Percentiles rank a stretch among this genome's conserved stretches.
Conservation (phyloP, 768 basidiomycete genomes). For the Leccinellum rugosiceps region DNA sequence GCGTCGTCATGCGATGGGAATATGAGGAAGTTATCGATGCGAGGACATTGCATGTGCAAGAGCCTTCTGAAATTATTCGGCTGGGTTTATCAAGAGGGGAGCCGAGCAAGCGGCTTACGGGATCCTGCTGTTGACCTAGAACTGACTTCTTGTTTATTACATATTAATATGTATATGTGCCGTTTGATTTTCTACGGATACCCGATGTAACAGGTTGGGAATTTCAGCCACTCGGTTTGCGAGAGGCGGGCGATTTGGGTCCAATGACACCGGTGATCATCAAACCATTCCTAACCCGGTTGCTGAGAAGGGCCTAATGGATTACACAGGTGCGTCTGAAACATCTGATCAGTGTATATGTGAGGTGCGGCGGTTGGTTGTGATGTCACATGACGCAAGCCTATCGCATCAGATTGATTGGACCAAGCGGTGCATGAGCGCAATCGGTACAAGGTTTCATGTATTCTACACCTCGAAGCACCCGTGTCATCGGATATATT, state of each 20-base stretch:
- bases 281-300: too few species aligned
- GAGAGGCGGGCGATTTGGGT: too few species aligned
- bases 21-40: conserved; percentile 59
- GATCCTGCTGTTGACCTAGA: conserved; percentile 19
- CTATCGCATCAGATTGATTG: background rate
- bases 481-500: background rate
- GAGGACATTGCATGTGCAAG: conserved; percentile 39
- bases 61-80: conserved; percentile 37
- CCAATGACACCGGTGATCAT: too few species aligned
- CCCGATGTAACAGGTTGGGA: too few species aligned
- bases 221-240: too few species aligned
- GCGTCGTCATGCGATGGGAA: conserved; percentile 64
- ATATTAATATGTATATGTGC: conserved; percentile 20
- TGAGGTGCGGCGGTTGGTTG: too few species aligned
- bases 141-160: conserved; percentile 20
- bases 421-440: too few species aligned
- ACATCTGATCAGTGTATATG: background rate
- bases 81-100: conserved; percentile 25
- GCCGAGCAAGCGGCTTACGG: conserved; percentile 3
- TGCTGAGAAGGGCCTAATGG: too few species aligned
- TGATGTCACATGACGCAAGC: background rate
- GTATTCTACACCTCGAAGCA: background rate
- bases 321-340: background rate
- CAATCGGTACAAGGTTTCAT: background rate
- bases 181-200: background rate